These are phyloP conservation scores for Melanopsichium pennsylvanicum DNA, from an alignment of 1,284 basidiomycete species.

Conservation along the genomic window DNA sequence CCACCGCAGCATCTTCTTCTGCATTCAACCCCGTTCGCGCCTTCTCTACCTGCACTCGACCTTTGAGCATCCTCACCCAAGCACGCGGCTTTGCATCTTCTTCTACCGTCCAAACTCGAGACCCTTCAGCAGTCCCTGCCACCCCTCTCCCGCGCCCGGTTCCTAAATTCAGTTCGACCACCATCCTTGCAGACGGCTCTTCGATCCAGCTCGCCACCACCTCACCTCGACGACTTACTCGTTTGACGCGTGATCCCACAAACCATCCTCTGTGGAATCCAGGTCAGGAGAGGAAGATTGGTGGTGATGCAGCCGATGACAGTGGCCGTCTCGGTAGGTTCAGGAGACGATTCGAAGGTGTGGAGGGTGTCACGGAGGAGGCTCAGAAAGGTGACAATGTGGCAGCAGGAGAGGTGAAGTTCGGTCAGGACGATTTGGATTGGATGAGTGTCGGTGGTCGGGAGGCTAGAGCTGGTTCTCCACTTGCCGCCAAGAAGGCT, in stretches of 20 bases:
- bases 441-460: conserved; percentile 65
- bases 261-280: conserved; percentile 66
- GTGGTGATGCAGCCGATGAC: conserved; percentile 58
- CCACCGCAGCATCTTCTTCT: conserved; percentile 30
- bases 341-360: conserved; percentile 58
- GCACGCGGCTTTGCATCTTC: conserved; percentile 31
- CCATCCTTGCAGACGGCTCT: conserved; percentile 63
- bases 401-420: conserved; percentile 47
- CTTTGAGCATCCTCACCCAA: conserved; percentile 19
- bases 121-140: too few relatives aligned
- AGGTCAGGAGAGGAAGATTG: conserved; percentile 42
- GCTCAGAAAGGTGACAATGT: conserved; percentile 10
- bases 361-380: conserved; percentile 10
- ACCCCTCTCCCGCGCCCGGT: conserved; percentile 57
- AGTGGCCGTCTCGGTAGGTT: conserved; percentile 62
- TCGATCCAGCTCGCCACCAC: conserved; percentile 62
- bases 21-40: conserved; percentile 29
- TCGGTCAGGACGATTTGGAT: conserved; percentile 59
- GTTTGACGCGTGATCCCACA: conserved; percentile 59
- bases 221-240: conserved; percentile 52
- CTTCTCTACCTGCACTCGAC: conserved; percentile 24
- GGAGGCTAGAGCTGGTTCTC: conserved; percentile 56
- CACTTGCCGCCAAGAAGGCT: conserved; percentile 49
- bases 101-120: conserved; percentile 6
- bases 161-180: conserved; percentile 54